phyloP scores from a whole-genome alignment of 2,329 filamentous ascomycete genomes.

The Ophiostoma ulmi region DNA sequence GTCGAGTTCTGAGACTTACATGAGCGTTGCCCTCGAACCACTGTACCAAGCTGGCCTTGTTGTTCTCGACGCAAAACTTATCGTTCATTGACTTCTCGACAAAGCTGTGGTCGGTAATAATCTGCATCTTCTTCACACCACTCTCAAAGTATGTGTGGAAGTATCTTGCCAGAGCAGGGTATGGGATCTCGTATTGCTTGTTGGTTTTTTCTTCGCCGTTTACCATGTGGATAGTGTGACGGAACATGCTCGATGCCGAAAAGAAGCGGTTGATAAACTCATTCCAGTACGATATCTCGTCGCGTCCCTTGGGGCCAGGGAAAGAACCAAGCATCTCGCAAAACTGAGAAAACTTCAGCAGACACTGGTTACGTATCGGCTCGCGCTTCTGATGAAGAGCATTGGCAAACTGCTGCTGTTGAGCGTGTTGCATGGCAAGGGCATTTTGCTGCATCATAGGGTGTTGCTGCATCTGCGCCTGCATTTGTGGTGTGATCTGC shows the following conservation, averaged over 20 bases:
- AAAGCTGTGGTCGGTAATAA: constrained; percentile 68
- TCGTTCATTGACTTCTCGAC: constrained; percentile 54
- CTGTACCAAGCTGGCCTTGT: constrained; percentile 75
- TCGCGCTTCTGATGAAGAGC: constrained; percentile 46
- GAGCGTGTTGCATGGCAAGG: constrained; percentile 38
- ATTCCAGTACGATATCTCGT: constrained; percentile 73
- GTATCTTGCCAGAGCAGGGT: constrained; percentile 76
- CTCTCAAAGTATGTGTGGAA: constrained; percentile 86
- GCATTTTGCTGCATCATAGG: constrained; percentile 39
- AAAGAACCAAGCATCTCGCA: constrained; percentile 58
- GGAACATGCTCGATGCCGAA: constrained; percentile 67
- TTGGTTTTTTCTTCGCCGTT: constrained; percentile 54
- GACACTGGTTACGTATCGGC: constrained; percentile 51
- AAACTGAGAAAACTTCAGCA: constrained; percentile 58
- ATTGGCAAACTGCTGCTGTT: constrained; percentile 37
- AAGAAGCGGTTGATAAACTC: constrained; percentile 78
- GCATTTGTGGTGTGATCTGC: constrained; percentile 42
- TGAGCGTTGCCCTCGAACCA: constrained; percentile 82
- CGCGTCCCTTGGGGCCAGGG: constrained; percentile 50
- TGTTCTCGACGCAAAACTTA: constrained; percentile 69
- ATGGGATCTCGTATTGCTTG: constrained; percentile 84
- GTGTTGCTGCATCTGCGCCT: constrained; percentile 33
- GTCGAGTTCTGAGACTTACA: constrained; percentile 45
- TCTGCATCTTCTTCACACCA: constrained; percentile 77
- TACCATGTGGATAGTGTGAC: constrained; percentile 60